phyloP scores from a whole-genome alignment of 192 early-diverging fungal genomes.

The Umbelopsis vinacea region DNA sequence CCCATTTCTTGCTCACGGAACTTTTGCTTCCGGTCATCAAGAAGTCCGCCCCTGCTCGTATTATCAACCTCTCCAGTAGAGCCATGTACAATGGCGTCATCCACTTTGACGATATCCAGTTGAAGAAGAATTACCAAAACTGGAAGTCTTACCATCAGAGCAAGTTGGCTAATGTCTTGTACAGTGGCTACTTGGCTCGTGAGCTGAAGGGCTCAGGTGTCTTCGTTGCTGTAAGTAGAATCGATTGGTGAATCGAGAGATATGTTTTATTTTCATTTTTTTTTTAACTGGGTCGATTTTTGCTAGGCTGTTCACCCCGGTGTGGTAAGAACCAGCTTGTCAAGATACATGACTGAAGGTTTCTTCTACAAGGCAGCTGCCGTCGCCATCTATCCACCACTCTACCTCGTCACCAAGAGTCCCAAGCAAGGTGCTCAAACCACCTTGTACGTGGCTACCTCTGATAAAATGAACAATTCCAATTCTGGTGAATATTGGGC shows the following conservation, averaged over 20 bases:
- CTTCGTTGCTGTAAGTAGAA: background rate
- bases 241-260: background rate
- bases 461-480: background rate
- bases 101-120: constrained; percentile 24
- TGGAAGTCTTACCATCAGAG: constrained; percentile 19
- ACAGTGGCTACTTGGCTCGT: constrained; percentile 1
- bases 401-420: constrained; percentile 14
- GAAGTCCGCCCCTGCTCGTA: constrained; percentile 12
- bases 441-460: constrained; percentile 19
- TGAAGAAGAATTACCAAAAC: background rate
- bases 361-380: background rate
- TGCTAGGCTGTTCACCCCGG: constrained; percentile 4
- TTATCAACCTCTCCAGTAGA: constrained; percentile 17
- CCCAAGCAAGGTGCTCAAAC: constrained; percentile 22
- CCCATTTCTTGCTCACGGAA: constrained; percentile 25
- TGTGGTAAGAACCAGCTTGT: background rate
- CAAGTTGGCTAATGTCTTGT: constrained; percentile 27
- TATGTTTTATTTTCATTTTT: no score
- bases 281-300: no score
- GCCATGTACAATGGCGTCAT: constrained; percentile 1
- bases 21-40: constrained; percentile 21
- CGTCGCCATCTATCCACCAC: background rate
- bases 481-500: constrained; percentile 24
- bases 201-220: background rate
- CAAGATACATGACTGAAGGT: background rate